Evolutionary conservation across 208 protist species (phyloP), one percentile per base, ranked within the genome.

Genomic region (Leishmania braziliensis): DNA sequence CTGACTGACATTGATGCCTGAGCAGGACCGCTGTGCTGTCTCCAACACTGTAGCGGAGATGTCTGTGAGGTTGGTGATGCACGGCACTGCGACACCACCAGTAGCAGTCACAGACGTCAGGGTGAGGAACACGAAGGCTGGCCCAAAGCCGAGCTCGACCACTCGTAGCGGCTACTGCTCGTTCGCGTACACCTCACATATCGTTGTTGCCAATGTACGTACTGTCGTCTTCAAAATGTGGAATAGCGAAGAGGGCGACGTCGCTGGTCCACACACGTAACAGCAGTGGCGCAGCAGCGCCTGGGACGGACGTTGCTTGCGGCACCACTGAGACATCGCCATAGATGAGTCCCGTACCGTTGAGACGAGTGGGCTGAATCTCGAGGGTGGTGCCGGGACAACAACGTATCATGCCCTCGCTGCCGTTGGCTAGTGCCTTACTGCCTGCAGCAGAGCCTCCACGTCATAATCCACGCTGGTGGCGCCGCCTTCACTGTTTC

Each of bases 131-230:
- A 89, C 88, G 16, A 92, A 75, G 2, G 77, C 88, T 3, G 88
- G 86, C 9, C 90, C 90, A 62, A 88, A 94, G 58, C 91, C 91
- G n/a, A 90, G 43, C 78, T 94, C 91, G 5, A 91, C 58, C 39
- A 91, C 74, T 12, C 84, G 89, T 51, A 86, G 43, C 16, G 82
- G 68, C 71, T n/a, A 23, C 18, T 58, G 56, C 10, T n/a, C 43
- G 29, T 56, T 69, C 0, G 70, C 56, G 48, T 10, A 8, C 3
- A 54, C 51, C 14, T 66, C 23, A 39, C 39, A 39, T 0, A 76
- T 60, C 36, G 18, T 5, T 65, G 77, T 29, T n/a, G 33, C 80
- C 48, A 88, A 46, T 80, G 65, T 6, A 14, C 53, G 36, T 9
- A 56, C 29, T 39, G 18, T 74, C 75, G 74, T 86, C 36, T 63